A percentile compares a stretch with the other conserved stretches of the same genome.
Evolutionary conservation across 306 rosid genomes (phyloP).

Genomic region (Hylodesmum podocarpum): DNA sequence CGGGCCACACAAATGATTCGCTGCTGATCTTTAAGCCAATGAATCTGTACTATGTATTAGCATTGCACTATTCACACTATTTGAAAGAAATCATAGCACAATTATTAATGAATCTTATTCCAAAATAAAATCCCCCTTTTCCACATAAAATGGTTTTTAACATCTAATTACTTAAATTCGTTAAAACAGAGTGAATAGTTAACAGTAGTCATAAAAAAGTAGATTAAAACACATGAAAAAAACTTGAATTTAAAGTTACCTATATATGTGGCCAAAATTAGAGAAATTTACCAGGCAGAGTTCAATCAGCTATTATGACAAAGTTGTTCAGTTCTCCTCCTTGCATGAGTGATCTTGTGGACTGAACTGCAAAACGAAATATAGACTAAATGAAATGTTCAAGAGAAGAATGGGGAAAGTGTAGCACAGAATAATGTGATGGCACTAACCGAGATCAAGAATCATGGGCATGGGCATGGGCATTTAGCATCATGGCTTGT

Average conservation of each 20-base stretch:
- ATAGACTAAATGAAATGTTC: background rate
- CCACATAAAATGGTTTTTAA: background rate
- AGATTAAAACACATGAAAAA: background rate
- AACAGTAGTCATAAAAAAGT: background rate
- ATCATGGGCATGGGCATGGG: background rate
- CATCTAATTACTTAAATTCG: background rate
- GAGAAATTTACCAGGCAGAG: background rate
- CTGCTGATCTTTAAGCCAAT: background rate
- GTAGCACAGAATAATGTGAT: background rate
- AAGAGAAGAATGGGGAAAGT: background rate
- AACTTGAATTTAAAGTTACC: background rate
- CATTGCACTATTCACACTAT: background rate
- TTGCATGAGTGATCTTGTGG: conserved; percentile 12
- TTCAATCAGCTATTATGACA: background rate
- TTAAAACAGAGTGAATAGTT: background rate
- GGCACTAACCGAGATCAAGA: conserved; percentile 2
- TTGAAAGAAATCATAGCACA: background rate
- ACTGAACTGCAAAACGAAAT: background rate
- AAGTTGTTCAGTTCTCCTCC: background rate
- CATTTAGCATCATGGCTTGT: background rate
- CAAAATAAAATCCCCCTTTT: background rate
- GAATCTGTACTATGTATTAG: background rate
- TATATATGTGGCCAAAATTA: background rate
- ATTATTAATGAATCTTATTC: background rate
- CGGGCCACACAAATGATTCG: background rate